Evolutionary conservation across 352 stramenopile genomes (phyloP).

Genomic region (Globisporangium spiculum): DNA sequence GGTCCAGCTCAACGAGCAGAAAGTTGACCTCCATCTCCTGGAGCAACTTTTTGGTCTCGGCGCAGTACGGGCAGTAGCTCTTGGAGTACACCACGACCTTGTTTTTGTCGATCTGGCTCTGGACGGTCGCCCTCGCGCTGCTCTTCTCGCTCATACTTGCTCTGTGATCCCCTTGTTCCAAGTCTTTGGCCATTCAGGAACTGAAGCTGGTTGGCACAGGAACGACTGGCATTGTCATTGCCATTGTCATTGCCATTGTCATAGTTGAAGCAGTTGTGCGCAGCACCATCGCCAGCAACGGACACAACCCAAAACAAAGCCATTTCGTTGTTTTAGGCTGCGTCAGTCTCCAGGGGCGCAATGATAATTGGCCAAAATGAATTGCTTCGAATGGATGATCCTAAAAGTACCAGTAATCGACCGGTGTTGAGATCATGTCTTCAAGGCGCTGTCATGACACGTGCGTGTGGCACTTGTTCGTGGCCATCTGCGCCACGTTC

Average conservation of each 20-base stretch:
- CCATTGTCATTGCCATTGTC: too few relatives aligned
- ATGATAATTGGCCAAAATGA: too few relatives aligned
- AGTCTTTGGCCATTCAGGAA: neutral
- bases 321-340: neutral
- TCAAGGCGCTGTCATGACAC: conserved; percentile 31
- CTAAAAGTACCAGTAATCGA: too few relatives aligned
- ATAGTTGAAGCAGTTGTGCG: neutral
- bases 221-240: neutral
- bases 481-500: conserved; percentile 33
- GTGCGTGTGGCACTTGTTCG: conserved; percentile 39
- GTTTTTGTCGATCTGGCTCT: neutral
- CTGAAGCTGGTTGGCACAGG: neutral
- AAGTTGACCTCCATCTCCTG: conserved; percentile 49
- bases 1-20: conserved; percentile 62
- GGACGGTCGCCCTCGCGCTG: neutral
- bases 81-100: conserved; percentile 89
- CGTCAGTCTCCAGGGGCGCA: neutral
- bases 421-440: conserved; percentile 19
- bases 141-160: neutral
- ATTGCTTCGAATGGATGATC: too few relatives aligned
- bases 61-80: conserved; percentile 94
- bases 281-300: neutral
- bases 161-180: neutral
- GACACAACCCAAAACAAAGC: neutral
- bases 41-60: conserved; percentile 63